Conservation (phyloP, 768 basidiomycete species). For the Nidularia sp. region DNA sequence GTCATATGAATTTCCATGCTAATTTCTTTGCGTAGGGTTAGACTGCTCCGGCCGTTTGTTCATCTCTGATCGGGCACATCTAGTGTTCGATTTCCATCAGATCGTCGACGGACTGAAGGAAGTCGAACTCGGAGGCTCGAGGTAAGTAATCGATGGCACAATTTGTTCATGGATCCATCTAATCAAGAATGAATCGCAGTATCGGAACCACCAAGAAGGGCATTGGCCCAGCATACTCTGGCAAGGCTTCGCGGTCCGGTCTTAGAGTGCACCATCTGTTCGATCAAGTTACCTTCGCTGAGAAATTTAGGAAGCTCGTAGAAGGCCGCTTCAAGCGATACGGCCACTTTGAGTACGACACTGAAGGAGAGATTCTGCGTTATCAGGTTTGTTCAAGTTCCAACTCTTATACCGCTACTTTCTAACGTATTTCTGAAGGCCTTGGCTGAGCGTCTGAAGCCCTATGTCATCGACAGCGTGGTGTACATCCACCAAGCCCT, state of each 20-base stretch:
- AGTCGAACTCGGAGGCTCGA: conserved; percentile 89
- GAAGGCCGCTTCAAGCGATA: conserved; percentile 98
- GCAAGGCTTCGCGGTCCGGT: conserved; percentile 94
- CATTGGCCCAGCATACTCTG: conserved; percentile 98
- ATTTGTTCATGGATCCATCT: neutral
- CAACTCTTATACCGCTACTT: neutral
- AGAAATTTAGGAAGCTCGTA: conserved; percentile 92
- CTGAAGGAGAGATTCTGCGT: conserved; percentile 89
- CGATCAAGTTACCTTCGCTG: conserved; percentile 77
- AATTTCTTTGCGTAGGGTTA: conserved; percentile 51
- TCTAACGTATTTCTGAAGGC: conserved; percentile 33
- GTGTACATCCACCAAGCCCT: conserved; percentile 82
- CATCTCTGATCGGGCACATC: conserved; percentile 92
- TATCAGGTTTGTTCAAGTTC: conserved; percentile 65
- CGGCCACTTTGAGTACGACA: conserved; percentile 97
- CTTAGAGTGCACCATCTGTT: conserved; percentile 96
- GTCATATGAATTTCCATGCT: neutral
- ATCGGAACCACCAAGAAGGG: conserved; percentile 99
- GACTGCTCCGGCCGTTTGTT: conserved; percentile 82
- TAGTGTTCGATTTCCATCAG: conserved; percentile 99
- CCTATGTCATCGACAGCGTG: conserved; percentile 88
- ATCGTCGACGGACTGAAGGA: conserved; percentile 99
- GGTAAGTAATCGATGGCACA: conserved; percentile 29
- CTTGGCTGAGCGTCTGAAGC: conserved; percentile 79
- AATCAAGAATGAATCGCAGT: conserved; percentile 27